Evolutionary conservation across 495 filamentous ascomycete genomes (phyloP), one percentile per base, ranked within the genome.

Genomic region (Xylaria curta): DNA sequence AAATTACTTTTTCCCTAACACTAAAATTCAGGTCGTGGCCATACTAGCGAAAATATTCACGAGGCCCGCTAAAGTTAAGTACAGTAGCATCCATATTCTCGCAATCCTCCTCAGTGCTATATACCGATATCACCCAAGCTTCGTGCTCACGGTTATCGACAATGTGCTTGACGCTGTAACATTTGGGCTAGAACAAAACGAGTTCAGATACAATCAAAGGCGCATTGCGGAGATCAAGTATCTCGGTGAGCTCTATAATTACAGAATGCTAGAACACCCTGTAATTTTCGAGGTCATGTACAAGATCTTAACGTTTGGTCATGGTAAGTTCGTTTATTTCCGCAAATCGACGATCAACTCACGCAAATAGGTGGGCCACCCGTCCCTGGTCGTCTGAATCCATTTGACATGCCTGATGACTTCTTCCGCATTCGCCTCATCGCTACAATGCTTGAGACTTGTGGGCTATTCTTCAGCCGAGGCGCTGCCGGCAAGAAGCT

Each of bases 191-290:
- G 96, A 99, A 81, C 89, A 93, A 73, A 98, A 97, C 73, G 95
- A 98, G 79, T 99, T 98, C 89, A 94, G 95, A 78, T 97, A 93
- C 84, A 98, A 97, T 78, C 96, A 99, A 81, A 92, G 96, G 71
- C 92, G 96, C 36, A 89, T 98, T 68, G 94, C 96, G 4, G 95
- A 98, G 78, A 93, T 97, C 76, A 98, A 98, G 76, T 99, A 98
- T 76, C 86, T 99, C 17, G 95, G 92, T 17, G 96, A 99, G 84
- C 88, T 99, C 47, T 99, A 99, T 85, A 97, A 97, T 75, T 99
- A 98, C 82, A 91, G 96, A 68, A 94, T 98, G 91, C 89, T 99
- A 62, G 96, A 99, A 78, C 96, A 97, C 26, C 93, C 93, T 0
- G 92, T 98, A 15, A 92, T 99, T 44, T 98, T 99, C 75, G 95